These are phyloP conservation scores for Passiflora organensis DNA, from an alignment of 345 rosid genomes.

Conservation along the genomic window DNA sequence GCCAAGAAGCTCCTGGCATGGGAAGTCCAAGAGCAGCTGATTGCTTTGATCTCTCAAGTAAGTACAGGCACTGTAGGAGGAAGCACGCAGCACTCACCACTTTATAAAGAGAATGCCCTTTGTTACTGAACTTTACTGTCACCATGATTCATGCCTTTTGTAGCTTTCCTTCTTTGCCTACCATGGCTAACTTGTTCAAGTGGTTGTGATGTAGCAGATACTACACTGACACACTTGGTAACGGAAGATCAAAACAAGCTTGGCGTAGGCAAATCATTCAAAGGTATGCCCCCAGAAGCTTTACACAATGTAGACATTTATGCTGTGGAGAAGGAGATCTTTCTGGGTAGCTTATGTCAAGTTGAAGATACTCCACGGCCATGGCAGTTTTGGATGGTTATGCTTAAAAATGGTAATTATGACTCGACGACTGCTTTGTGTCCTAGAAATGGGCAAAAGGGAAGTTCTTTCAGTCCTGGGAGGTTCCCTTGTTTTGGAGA, in stretches of 20 bases:
- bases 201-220: constrained; percentile 27
- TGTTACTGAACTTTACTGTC: neutral
- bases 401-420: constrained; percentile 32
- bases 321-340: constrained; percentile 21
- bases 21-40: constrained; percentile 36
- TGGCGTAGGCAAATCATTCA: constrained; percentile 24
- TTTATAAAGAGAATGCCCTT: constrained; percentile 2
- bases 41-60: constrained; percentile 28
- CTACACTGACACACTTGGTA: constrained; percentile 27
- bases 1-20: constrained; percentile 22
- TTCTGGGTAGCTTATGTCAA: constrained; percentile 24
- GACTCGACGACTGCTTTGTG: constrained; percentile 22
- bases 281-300: constrained; percentile 15
- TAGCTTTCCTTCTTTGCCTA: no score
- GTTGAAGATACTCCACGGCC: constrained; percentile 18
- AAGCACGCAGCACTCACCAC: constrained; percentile 2
- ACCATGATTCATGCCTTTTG: neutral
- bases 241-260: constrained; percentile 22
- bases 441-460: constrained; percentile 26
- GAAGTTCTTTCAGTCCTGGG: constrained; percentile 11
- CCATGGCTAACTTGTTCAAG: neutral
- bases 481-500: constrained; percentile 31
- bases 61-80: constrained; percentile 14
- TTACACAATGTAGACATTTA: constrained; percentile 20
- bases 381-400: constrained; percentile 36